Base-by-base conservation (phyloP, 148 eudicot species). In the Silene latifolia region DNA sequence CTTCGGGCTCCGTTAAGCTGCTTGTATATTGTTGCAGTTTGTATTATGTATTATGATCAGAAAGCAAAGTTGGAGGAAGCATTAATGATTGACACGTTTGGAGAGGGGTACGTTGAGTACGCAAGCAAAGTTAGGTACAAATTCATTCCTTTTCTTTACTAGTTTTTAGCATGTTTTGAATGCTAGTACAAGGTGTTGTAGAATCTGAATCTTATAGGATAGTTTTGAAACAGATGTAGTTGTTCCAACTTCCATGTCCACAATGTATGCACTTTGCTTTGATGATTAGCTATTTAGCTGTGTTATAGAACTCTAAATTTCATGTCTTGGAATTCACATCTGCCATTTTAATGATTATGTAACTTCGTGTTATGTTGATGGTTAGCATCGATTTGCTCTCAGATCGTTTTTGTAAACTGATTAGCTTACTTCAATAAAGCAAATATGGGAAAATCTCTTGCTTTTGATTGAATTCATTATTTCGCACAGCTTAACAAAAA, bases 61-160 rank as follows among this genome's bases (percentile, higher is more conserved):
- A 94, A 94, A 81, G 96, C 87, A 0, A 87, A 80, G 77, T 44
- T 88, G 79, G 96, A 94, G 88, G 97, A 91, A 84, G 86, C 80
- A 53, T 76, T 90, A 78, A 82, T 91, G 95, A n/a, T 82, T 7
- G 97, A 87, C 46, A 84, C 82, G 15, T 94, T 93, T 64, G 83
- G 88, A 20, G 88, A 84, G 79, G 66, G 67, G 62, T 94, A 91
- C 72, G 71, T 32, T 24, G 96, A 88, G 71, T 94, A 91, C 74
- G 76, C 72, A 79, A 77, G 72, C 69, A 91, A 77, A 83, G 97
- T 91, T 84, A 83, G 82, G 76, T 88, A 87, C 90, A 94, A 84
- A 86, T 84, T 94, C 32, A 88, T 94, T 76, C 98, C 97, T 74
- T 91, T 84, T 77, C 81, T 94, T 79, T 91, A 90, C 80, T 94